Evolutionary conservation across 163 green algal genomes (phyloP).

Genomic region (Coccomyxa subellipsoidea): DNA sequence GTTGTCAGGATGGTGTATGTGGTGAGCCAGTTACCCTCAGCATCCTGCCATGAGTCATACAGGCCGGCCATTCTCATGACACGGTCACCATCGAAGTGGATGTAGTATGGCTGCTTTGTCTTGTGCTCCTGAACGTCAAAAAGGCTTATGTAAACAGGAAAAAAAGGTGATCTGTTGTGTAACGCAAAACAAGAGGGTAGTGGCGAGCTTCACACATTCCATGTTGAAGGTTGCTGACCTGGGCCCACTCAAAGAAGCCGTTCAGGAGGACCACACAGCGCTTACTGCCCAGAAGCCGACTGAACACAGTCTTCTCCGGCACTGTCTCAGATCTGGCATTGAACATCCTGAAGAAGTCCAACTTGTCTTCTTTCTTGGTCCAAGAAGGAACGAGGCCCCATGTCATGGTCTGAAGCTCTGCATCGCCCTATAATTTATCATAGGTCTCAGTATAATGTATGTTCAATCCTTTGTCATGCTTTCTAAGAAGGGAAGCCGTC

Average conservation of each 20-base stretch:
- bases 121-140: slow-evolving; percentile 28
- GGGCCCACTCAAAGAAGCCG: slow-evolving; percentile 81
- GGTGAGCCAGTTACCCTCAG: slow-evolving; percentile 26
- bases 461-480: not conserved
- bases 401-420: slow-evolving; percentile 42
- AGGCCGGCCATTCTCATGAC: slow-evolving; percentile 47
- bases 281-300: slow-evolving; percentile 39
- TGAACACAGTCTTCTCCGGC: slow-evolving; percentile 55
- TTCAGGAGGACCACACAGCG: slow-evolving; percentile 69
- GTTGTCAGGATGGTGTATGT: slow-evolving; percentile 71
- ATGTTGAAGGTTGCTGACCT: slow-evolving; percentile 25
- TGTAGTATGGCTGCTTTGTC: slow-evolving; percentile 72
- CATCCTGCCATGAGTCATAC: slow-evolving; percentile 40
- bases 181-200: no score
- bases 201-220: no score
- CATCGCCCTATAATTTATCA: not conserved
- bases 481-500: not conserved
- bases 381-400: slow-evolving; percentile 70
- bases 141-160: not conserved
- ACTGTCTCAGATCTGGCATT: slow-evolving; percentile 71
- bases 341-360: slow-evolving; percentile 66
- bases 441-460: no score
- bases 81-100: slow-evolving; percentile 34
- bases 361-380: slow-evolving; percentile 54
- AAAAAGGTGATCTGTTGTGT: not conserved